Percentiles rank a stretch among this genome's conserved stretches.
These are phyloP conservation scores for Candida multigemmis DNA, from an alignment of 805 yeast genomes.

Conservation along the genomic window DNA sequence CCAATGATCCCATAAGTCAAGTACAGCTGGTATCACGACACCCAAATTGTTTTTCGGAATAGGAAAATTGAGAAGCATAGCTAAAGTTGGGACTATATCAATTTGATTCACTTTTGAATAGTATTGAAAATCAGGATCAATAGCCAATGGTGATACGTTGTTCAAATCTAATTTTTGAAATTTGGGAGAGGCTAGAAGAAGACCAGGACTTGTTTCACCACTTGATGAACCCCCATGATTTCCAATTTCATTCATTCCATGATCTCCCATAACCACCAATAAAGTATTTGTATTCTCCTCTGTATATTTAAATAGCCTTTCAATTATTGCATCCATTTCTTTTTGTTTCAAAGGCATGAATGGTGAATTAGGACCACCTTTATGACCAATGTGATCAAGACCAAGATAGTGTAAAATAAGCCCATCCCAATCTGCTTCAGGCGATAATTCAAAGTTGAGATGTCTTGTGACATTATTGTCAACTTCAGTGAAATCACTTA, in stretches of 20 bases:
- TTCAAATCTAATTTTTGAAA: conserved; percentile 22
- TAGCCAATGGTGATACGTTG: conserved; percentile 28
- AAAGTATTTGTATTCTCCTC: conserved; percentile 36
- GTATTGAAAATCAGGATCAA: conserved; percentile 41
- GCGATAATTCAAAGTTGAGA: conserved; percentile 47
- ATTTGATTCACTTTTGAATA: conserved; percentile 51
- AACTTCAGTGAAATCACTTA: conserved; percentile 89
- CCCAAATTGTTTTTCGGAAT: conserved; percentile 75
- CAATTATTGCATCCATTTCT: conserved; percentile 75
- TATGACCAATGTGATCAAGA: conserved; percentile 95
- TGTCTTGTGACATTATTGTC: conserved; percentile 91
- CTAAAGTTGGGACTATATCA: conserved; percentile 64
- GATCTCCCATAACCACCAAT: conserved; percentile 80
- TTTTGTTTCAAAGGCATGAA: conserved; percentile 75
- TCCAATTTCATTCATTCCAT: conserved; percentile 93
- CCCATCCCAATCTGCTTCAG: conserved; percentile 61
- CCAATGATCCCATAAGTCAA: conserved; percentile 41
- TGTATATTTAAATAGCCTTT: conserved; percentile 33
- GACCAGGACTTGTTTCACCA: conserved; percentile 87
- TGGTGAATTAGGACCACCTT: conserved; percentile 79
- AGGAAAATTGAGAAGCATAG: conserved; percentile 52
- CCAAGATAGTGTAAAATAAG: conserved; percentile 87
- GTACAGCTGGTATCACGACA: conserved; percentile 48
- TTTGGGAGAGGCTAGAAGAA: conserved; percentile 59
- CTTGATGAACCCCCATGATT: conserved; percentile 93